Conservation (phyloP, 2,329 filamentous ascomycete species). For the Xylariaceae sp. region DNA sequence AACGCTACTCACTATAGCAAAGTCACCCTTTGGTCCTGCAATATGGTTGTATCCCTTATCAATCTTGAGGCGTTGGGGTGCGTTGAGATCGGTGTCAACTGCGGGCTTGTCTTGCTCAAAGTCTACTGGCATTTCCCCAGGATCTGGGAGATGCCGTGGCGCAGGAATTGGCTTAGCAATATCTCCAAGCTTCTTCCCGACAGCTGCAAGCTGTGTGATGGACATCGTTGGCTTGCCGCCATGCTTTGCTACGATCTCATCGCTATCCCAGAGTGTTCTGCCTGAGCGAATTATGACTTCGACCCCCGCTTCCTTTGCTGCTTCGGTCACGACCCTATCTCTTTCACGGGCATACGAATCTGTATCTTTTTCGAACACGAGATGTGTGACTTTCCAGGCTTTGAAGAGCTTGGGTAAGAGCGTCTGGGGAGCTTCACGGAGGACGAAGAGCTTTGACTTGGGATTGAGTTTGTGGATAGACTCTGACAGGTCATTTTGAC, state of each 20-base stretch:
- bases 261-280: conserved; percentile 70
- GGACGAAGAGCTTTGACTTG: conserved; percentile 66
- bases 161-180: conserved; percentile 59
- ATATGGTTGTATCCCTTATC: conserved; percentile 59
- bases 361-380: conserved; percentile 77
- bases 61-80: conserved; percentile 44
- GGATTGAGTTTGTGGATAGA: conserved; percentile 63
- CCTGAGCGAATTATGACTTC: conserved; percentile 62
- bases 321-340: conserved; percentile 54
- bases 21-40: conserved; percentile 64
- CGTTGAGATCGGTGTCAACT: conserved; percentile 55
- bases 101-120: conserved; percentile 55
- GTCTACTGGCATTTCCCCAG: conserved; percentile 57
- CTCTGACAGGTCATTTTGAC: conserved; percentile 64
- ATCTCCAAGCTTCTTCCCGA: conserved; percentile 58
- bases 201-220: conserved; percentile 61
- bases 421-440: conserved; percentile 69
- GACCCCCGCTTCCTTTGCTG: conserved; percentile 64
- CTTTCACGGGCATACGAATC: conserved; percentile 66
- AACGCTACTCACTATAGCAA: conserved; percentile 47
- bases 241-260: conserved; percentile 63
- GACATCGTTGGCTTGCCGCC: conserved; percentile 71
- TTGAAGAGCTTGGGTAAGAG: conserved; percentile 69
- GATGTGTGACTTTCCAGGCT: conserved; percentile 68
- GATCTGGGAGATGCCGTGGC: conserved; percentile 59